phyloP scores from a whole-genome alignment of 1,284 basidiomycete genomes.

The Puccinia horiana region DNA sequence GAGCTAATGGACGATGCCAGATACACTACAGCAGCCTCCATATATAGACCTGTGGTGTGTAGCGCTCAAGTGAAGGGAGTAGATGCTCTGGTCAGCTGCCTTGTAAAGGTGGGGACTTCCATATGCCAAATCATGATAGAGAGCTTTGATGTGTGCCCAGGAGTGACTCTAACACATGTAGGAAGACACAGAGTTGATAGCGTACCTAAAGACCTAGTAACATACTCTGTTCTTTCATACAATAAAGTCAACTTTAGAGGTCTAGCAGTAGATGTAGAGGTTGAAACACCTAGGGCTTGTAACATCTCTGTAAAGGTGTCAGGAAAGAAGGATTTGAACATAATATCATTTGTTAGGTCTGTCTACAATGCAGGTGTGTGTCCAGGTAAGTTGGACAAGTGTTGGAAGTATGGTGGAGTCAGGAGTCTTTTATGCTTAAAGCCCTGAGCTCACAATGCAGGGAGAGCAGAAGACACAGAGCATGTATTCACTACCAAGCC shows the following conservation, averaged over 20 bases:
- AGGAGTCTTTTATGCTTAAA: background rate
- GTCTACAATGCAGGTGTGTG: background rate
- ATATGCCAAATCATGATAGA: too few relatives aligned
- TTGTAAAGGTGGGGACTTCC: too few relatives aligned
- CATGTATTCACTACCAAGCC: background rate
- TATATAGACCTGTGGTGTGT: too few relatives aligned
- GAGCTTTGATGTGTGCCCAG: too few relatives aligned
- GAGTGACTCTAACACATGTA: too few relatives aligned
- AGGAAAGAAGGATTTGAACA: background rate
- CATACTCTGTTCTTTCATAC: too few relatives aligned
- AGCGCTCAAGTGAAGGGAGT: too few relatives aligned
- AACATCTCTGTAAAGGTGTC: background rate
- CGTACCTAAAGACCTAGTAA: too few relatives aligned
- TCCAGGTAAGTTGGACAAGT: background rate
- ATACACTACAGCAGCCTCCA: too few relatives aligned
- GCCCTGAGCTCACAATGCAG: background rate
- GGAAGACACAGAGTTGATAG: too few relatives aligned
- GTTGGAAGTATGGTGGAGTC: background rate
- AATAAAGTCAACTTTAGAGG: background rate
- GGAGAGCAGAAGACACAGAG: background rate
- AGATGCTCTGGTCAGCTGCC: too few relatives aligned
- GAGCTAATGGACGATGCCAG: too few relatives aligned
- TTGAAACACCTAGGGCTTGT: background rate
- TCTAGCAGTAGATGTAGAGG: background rate
- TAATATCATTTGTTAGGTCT: background rate